A percentile compares a stretch with the other conserved stretches of the same genome.
phyloP scores from a whole-genome alignment of 176 grass and related monocot species.

The Saccharum spontaneum region DNA sequence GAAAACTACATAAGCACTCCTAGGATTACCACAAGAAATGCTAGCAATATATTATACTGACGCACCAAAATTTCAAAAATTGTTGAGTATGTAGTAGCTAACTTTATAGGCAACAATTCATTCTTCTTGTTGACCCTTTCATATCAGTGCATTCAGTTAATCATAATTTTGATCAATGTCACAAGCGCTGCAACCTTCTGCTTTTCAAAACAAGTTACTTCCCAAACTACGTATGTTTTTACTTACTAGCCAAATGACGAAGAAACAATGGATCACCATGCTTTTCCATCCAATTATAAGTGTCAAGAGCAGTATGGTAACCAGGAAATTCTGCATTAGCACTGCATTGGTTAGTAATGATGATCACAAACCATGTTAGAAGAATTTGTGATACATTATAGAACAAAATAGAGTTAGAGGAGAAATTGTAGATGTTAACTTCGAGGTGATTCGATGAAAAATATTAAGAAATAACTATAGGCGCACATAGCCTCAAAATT shows the following conservation, averaged over 20 bases:
- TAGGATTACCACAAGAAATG: neutral
- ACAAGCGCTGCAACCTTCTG: neutral
- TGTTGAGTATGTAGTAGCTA: neutral
- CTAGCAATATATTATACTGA: neutral
- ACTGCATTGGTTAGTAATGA: conserved; percentile 38
- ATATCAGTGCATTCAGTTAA: neutral
- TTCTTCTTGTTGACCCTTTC: conserved; percentile 4
- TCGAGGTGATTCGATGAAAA: neutral
- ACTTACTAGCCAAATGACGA: conserved; percentile 93
- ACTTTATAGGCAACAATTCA: neutral
- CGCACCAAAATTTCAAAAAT: neutral
- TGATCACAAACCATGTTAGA: conserved; percentile 15
- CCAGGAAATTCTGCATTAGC: conserved; percentile 79
- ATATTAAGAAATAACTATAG: neutral
- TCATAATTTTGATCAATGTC: neutral
- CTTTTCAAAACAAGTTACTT: neutral
- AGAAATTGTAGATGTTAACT: conserved; percentile 4
- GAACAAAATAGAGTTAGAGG: neutral
- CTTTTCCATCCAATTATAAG: conserved; percentile 76
- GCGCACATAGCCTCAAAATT: neutral
- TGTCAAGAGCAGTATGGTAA: conserved; percentile 86
- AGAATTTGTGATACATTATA: neutral
- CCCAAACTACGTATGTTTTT: neutral
- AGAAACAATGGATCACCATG: conserved; percentile 87
- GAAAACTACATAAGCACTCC: conserved; percentile 30